Conservation (phyloP, 495 filamentous ascomycete species). For the Apiosordaria backusii region DNA sequence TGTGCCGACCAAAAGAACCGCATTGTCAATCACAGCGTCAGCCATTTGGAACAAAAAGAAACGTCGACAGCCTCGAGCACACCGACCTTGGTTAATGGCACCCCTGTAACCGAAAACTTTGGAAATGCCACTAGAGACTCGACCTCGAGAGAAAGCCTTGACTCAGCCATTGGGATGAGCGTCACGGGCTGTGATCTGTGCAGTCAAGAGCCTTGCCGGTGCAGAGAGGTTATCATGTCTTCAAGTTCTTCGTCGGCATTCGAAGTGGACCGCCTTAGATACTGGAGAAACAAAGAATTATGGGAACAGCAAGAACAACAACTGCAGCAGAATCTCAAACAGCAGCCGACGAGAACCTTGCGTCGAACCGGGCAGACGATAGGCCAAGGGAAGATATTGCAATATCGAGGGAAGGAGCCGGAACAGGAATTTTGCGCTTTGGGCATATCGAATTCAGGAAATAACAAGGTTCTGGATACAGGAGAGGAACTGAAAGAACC, state of each 20-base stretch:
- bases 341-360: background rate
- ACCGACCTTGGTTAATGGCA: background rate
- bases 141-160: background rate
- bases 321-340: background rate
- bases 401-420: background rate
- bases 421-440: background rate
- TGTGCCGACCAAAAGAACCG: background rate
- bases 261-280: background rate
- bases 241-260: background rate
- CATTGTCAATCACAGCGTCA: background rate
- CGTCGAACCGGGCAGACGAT: background rate
- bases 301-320: background rate
- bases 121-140: background rate
- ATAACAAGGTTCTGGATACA: background rate
- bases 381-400: background rate
- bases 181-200: background rate
- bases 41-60: too few relatives aligned
- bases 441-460: too few relatives aligned
- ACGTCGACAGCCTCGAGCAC: too few relatives aligned
- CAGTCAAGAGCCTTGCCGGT: background rate
- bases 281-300: background rate
- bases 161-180: background rate
- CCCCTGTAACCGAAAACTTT: background rate
- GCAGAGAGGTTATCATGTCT: background rate
- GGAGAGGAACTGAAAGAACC: background rate